These are phyloP conservation scores for Pseudogymnoascus sp. DNA, from an alignment of 2,329 filamentous ascomycete genomes.

Conservation along the genomic window DNA sequence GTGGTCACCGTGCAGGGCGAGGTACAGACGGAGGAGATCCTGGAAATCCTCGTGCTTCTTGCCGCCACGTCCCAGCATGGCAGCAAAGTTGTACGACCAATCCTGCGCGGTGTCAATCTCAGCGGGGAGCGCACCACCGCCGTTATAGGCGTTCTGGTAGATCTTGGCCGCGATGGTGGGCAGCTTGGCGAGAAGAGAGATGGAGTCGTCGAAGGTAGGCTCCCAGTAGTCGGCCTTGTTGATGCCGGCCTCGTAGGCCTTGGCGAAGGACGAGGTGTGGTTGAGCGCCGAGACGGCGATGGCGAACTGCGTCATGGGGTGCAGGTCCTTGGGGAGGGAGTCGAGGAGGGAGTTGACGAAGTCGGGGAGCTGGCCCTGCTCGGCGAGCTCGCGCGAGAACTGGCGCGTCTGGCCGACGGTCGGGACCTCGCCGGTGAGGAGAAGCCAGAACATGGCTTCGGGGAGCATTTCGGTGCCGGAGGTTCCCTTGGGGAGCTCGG, in stretches of 20 bases:
- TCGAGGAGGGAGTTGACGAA: slow-evolving; percentile 86
- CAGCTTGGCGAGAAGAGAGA: slow-evolving; percentile 89
- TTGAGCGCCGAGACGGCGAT: slow-evolving; percentile 94
- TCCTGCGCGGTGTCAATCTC: slow-evolving; percentile 78
- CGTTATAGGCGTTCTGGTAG: slow-evolving; percentile 81
- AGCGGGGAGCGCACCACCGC: slow-evolving; percentile 66
- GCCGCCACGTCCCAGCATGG: slow-evolving; percentile 86
- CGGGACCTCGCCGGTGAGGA: slow-evolving; percentile 87
- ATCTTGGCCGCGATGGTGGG: slow-evolving; percentile 96
- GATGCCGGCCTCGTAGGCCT: slow-evolving; percentile 82
- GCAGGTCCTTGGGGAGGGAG: slow-evolving; percentile 78
- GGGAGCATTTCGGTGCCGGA: slow-evolving; percentile 94
- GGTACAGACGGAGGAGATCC: slow-evolving; percentile 85
- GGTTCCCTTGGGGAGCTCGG: slow-evolving; percentile 84
- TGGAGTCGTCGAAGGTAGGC: slow-evolving; percentile 91
- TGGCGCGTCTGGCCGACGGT: slow-evolving; percentile 71
- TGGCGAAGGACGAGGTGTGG: slow-evolving; percentile 88
- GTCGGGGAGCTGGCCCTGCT: slow-evolving; percentile 72
- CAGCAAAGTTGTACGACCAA: slow-evolving; percentile 98
- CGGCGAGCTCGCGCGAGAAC: slow-evolving; percentile 79
- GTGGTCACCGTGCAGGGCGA: slow-evolving; percentile 95
- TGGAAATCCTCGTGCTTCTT: slow-evolving; percentile 90
- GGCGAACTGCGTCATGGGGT: slow-evolving; percentile 97
- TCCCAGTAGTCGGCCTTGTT: slow-evolving; percentile 99
- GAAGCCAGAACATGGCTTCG: slow-evolving; percentile 98